A percentile compares a stretch with the other conserved stretches of the same genome.
phyloP scores from a whole-genome alignment of 129 eudicot species.

The Calendula officinalis region DNA sequence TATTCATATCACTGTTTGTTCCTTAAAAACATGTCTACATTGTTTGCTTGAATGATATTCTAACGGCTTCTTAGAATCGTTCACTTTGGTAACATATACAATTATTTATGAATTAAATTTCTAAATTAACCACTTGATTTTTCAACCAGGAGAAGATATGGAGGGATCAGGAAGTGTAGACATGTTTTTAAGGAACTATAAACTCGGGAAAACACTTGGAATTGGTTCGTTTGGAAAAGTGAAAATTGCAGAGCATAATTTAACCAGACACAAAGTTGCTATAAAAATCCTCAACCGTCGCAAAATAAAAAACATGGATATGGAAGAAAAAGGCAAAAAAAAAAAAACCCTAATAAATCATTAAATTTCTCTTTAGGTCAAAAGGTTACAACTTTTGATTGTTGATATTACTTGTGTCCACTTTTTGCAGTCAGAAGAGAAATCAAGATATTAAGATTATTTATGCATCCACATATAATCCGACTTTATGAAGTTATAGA shows the following conservation, averaged over 20 bases:
- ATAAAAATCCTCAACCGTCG: constrained; percentile 95
- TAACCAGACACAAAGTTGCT: constrained; percentile 94
- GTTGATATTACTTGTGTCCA: neutral
- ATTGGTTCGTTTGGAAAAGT: constrained; percentile 98
- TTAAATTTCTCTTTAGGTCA: neutral
- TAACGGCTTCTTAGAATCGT: no score
- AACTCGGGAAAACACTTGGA: constrained; percentile 93
- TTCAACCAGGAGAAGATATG: constrained; percentile 45
- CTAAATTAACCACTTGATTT: neutral
- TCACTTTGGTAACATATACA: neutral
- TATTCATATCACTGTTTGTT: neutral
- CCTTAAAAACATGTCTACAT: neutral
- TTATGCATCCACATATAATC: constrained; percentile 97
- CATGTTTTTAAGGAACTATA: constrained; percentile 71
- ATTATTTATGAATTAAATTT: neutral
- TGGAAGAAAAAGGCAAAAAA: constrained; percentile 88
- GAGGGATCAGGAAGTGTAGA: constrained; percentile 78
- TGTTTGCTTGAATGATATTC: no score
- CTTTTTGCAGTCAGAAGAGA: constrained; percentile 88
- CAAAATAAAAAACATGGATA: constrained; percentile 94
- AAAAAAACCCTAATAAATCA: neutral
- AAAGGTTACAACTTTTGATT: neutral
- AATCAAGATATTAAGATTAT: constrained; percentile 86
- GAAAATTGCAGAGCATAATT: constrained; percentile 83
- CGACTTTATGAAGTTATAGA: constrained; percentile 97